Base-by-base conservation (phyloP, 441 rosid species). In the Isatis lusitanica region DNA sequence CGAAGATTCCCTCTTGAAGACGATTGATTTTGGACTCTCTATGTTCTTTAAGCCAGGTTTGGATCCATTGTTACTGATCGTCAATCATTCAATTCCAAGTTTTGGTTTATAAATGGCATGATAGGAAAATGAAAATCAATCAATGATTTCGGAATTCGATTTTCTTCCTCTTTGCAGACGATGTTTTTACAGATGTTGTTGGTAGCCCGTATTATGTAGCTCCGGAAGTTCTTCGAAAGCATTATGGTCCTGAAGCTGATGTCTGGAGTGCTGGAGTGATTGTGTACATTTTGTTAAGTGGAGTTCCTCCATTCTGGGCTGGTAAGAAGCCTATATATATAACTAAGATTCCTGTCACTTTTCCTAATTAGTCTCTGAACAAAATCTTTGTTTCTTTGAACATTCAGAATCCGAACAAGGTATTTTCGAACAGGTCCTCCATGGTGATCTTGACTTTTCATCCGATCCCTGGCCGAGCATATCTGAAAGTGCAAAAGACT, bases 231-330 rank as follows among this genome's bases (percentile, higher is more conserved):
- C 82, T 93, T 56, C 80, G 77, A 64, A 93, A 93, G 82, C 87
- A 68, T 55, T 93, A 93, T 70, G 97, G 97, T 68, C 87, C 86
- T 36, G 97, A 93, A 83, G 86, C 97, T 48, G 98, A 93, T 83
- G 98, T 93, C 1, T 90, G 98, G 98, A 93, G 98, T 82, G 98
- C 97, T 56, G 98, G 98, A 73, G 92, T 93, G 48, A 90, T 92
- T 64, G 84, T 90, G 44, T 92, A 90, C 84, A 92, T 92, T 68
- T 82, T 92, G 30, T 82, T 92, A 73, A 88, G 96, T 73, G 98
- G 98, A 70, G 98, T 92, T 74, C 98, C 98, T 75, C 98, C 98
- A 6, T 93, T 93, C 72, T 93, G 98, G 98, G 98, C 93, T 42
- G 98, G 98, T 90, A 66, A 80, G 83, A 46, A 36, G 38, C 16